A percentile compares a stretch with the other conserved stretches of the same genome.
Conservation (phyloP, 1,139 yeast species). For the Zygosaccharomyces pseudobailii region DNA sequence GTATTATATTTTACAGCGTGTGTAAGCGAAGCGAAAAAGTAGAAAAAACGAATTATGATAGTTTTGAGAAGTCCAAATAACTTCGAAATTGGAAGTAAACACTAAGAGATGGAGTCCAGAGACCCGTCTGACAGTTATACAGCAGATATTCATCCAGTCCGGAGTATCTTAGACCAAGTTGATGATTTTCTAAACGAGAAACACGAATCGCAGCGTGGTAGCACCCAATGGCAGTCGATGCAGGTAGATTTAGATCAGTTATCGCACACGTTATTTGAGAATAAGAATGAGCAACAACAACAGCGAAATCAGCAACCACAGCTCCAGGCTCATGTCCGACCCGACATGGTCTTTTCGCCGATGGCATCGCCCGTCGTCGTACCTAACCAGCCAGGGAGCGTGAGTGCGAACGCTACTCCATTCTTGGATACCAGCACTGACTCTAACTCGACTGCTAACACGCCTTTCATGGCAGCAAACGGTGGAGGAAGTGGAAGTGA, state of each 20-base stretch:
- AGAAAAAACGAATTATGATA: neutral
- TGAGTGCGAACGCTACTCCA: slow-evolving; percentile 16
- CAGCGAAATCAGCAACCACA: neutral
- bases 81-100: neutral
- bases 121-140: slow-evolving; percentile 1
- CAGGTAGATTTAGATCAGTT: slow-evolving; percentile 18
- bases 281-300: slow-evolving; percentile 1
- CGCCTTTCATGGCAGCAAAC: slow-evolving; percentile 14
- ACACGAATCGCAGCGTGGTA: slow-evolving; percentile 3
- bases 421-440: slow-evolving; percentile 12
- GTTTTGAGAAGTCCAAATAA: neutral
- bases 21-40: neutral
- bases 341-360: slow-evolving; percentile 27
- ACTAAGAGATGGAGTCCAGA: neutral
- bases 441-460: slow-evolving; percentile 8
- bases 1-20: neutral
- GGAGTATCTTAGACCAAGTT: slow-evolving; percentile 33
- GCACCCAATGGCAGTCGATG: slow-evolving; percentile 7
- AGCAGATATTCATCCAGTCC: slow-evolving; percentile 13
- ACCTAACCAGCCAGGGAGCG: slow-evolving; percentile 13
- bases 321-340: slow-evolving; percentile 7
- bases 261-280: slow-evolving; percentile 14
- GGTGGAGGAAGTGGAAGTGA: neutral
- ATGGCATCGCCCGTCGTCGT: slow-evolving; percentile 27
- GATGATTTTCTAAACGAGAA: slow-evolving; percentile 28